phyloP scores from a whole-genome alignment of 306 rosid genomes.

The Sesbania bispinosa region DNA sequence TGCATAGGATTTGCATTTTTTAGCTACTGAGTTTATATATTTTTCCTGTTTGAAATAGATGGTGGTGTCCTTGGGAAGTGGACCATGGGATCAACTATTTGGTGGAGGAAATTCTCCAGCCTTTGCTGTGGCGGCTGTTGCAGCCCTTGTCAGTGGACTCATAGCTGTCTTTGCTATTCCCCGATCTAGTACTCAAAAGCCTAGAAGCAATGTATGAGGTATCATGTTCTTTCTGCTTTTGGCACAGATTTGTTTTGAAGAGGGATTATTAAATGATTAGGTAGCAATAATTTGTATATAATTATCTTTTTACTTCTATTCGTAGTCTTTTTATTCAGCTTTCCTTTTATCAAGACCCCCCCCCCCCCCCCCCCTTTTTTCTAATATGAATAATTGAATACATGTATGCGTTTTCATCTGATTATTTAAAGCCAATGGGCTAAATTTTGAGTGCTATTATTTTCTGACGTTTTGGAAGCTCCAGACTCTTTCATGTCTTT shows the following conservation, averaged over 20 bases:
- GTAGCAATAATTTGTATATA: constrained; percentile 42
- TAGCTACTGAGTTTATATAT: constrained; percentile 20
- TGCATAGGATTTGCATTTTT: background rate
- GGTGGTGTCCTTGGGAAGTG: constrained; percentile 87
- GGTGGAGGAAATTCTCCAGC: constrained; percentile 98
- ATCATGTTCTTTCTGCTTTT: constrained; percentile 41
- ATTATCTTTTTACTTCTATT: constrained; percentile 17
- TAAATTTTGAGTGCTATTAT: constrained; percentile 19
- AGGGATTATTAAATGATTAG: constrained; percentile 32
- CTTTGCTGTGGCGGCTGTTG: constrained; percentile 78
- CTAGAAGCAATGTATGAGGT: constrained; percentile 69
- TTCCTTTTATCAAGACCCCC: constrained; percentile 24
- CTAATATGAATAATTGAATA: constrained; percentile 24
- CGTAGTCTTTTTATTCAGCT: constrained; percentile 16
- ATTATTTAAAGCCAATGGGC: constrained; percentile 18
- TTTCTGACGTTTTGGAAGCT: constrained; percentile 21
- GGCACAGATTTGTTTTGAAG: constrained; percentile 20
- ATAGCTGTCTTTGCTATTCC: constrained; percentile 80
- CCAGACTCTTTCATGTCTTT: background rate
- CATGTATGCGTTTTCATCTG: constrained; percentile 24
- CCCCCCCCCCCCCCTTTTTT: background rate
- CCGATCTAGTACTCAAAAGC: constrained; percentile 62
- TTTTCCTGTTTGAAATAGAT: constrained; percentile 59
- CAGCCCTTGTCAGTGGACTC: constrained; percentile 85
- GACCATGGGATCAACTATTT: constrained; percentile 99